A percentile compares a stretch with the other conserved stretches of the same genome.
Conservation (phyloP, 2,329 filamentous ascomycete genomes). For the Ophiocordyceps camponoti-rufipedis region DNA sequence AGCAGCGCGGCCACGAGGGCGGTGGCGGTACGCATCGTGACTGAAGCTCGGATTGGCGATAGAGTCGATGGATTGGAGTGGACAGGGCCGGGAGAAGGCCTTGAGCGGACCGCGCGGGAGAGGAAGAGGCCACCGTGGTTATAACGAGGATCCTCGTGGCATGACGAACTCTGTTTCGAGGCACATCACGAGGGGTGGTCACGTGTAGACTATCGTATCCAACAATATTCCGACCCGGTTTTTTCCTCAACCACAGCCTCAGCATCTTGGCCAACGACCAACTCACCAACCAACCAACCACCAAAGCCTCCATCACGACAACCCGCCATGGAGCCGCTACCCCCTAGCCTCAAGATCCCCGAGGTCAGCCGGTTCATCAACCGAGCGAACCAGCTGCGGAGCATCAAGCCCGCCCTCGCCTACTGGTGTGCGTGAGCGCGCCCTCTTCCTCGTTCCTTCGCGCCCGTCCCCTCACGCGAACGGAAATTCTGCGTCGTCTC, state of each 20-base stretch:
- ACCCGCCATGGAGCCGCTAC: constrained; percentile 43
- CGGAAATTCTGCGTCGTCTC: not conserved
- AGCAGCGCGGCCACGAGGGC: constrained; percentile 24
- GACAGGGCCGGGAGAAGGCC: not conserved
- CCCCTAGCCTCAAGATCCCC: constrained; percentile 45
- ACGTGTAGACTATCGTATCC: not conserved
- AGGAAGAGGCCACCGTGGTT: constrained; percentile 1
- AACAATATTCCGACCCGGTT: not conserved
- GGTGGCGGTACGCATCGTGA: not conserved
- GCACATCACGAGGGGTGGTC: not conserved
- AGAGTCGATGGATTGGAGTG: not conserved
- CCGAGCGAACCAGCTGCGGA: constrained; percentile 69
- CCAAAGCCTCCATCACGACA: not conserved
- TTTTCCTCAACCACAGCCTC: not conserved
- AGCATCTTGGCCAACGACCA: not conserved
- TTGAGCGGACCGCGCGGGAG: not conserved
- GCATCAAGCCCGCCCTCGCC: constrained; percentile 68
- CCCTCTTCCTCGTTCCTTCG: not conserved
- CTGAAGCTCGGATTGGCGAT: not conserved
- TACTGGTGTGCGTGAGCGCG: constrained; percentile 74
- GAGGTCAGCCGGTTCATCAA: constrained; percentile 74
- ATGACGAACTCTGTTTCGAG: not conserved
- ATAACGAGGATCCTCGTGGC: not conserved
- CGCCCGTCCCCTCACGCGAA: too few relatives aligned
- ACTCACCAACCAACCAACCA: not conserved